Base-by-base conservation (phyloP, 2,329 filamentous ascomycete genomes). In the Lecanoromycetidae sp. region DNA sequence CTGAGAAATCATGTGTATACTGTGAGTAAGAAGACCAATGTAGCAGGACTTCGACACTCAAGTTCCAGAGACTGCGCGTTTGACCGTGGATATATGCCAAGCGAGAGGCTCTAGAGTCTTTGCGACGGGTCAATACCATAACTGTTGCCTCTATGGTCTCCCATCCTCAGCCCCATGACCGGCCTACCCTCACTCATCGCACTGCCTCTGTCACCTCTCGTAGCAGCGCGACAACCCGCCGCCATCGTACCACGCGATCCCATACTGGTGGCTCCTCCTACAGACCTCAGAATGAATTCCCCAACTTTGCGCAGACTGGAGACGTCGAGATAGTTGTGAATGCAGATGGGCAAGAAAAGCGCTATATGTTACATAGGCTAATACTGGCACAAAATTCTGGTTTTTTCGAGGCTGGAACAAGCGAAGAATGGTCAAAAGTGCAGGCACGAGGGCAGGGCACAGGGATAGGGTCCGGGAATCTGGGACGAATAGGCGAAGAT, bases 381-480 rank as follows among this genome's bases (percentile, higher is more conserved):
- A 94, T 90, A 33, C 70, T 96, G 55, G 81, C 84, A 26, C 84
- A 93, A 64, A 94, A 84, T 59, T 94, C 87, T 5, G 87, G 87
- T 13, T 95, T 94, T 70, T 96, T 96, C 61, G 86, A 94, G 64
- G 83, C 84, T 20, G 85, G 80, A 60, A 87, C 82, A 36, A 87
- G 79, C 57, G 79, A 82, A 48, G 81, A 88, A 61, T 93, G 86
- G 85, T 79, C 80, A 45, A 62, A 61, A 29, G 55, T 50, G 25
- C 64, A 65, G 26, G 53, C 53, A 34, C 53, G 55, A 30, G 56
- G 59, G 9, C 55, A 55, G 22, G 37, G 44, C 20, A 57, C 62
- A 45, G 57, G 54, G 35, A 48, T 52, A 1, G 33, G 55, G 12
- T 15, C 37, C 20, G 37, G 22, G 7, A 46, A 56, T 58, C 63